Conservation (phyloP, 306 rosid species). For the Quercus variabilis region DNA sequence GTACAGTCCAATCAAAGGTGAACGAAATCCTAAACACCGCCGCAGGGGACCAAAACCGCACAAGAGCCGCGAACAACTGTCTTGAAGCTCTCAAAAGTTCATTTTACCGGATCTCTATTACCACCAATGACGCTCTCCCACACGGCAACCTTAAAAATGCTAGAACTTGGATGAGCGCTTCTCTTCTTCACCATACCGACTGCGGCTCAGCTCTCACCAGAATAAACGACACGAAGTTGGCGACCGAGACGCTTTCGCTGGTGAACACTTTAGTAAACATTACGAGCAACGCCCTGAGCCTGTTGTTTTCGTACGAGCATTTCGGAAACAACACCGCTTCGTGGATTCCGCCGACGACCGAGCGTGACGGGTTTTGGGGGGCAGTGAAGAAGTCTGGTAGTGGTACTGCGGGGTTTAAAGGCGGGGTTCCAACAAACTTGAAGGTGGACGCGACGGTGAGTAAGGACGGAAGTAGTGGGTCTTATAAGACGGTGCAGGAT, state of each 20-base stretch:
- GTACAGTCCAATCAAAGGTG: conserved; percentile 55
- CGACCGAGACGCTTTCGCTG: conserved; percentile 51
- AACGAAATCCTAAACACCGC: conserved; percentile 41
- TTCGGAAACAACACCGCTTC: conserved; percentile 40
- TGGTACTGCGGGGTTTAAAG: conserved; percentile 1
- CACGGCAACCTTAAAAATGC: conserved; percentile 44
- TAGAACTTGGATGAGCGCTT: conserved; percentile 72
- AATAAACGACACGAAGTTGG: conserved; percentile 65
- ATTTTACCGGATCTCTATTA: conserved; percentile 44
- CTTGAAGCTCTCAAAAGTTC: conserved; percentile 40
- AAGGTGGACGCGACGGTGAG: conserved; percentile 58
- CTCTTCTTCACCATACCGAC: conserved; percentile 62
- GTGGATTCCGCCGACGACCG: conserved; percentile 63
- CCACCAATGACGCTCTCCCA: conserved; percentile 41
- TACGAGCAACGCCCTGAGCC: conserved; percentile 71
- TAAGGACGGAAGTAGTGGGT: conserved; percentile 24
- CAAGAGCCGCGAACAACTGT: conserved; percentile 62
- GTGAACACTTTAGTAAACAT: conserved; percentile 28
- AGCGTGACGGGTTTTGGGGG: conserved; percentile 78
- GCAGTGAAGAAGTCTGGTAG: neutral
- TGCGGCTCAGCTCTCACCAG: conserved; percentile 70
- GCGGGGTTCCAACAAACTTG: conserved; percentile 41
- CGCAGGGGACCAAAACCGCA: conserved; percentile 38
- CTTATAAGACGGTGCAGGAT: conserved; percentile 60
- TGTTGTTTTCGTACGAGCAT: conserved; percentile 50